These are phyloP conservation scores for Phaeosphaeriaceae sp. DNA, from an alignment of 2,329 filamentous ascomycete genomes.

Conservation along the genomic window DNA sequence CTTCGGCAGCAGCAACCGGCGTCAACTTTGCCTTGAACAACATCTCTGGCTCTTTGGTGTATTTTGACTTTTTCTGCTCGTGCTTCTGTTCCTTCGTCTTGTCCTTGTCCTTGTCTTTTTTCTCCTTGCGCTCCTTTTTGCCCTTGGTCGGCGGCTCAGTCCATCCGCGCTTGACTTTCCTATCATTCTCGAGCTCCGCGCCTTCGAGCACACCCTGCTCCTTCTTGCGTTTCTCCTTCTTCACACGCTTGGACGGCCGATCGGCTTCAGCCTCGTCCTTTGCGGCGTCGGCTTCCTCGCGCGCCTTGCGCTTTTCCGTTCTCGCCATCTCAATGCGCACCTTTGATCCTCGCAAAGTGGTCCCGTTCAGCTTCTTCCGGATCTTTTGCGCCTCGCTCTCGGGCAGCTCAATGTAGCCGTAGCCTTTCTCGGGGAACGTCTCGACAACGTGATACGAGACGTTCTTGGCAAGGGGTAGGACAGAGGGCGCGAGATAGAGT, in stretches of 20 bases:
- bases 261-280: slow-evolving; percentile 51
- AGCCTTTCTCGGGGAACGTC: slow-evolving; percentile 88
- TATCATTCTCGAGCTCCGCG: slow-evolving; percentile 72
- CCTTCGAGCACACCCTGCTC: slow-evolving; percentile 67
- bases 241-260: slow-evolving; percentile 57
- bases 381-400: slow-evolving; percentile 84
- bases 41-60: slow-evolving; percentile 80
- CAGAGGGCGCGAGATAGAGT: slow-evolving; percentile 72
- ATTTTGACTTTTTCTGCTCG: slow-evolving; percentile 73
- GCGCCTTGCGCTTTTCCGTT: slow-evolving; percentile 62
- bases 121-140: slow-evolving; percentile 56
- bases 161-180: slow-evolving; percentile 90
- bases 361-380: slow-evolving; percentile 88
- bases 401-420: slow-evolving; percentile 89
- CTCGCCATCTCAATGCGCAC: slow-evolving; percentile 83
- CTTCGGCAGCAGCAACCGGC: slow-evolving; percentile 46
- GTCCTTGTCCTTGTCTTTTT: slow-evolving; percentile 60
- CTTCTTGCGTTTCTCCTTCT: slow-evolving; percentile 55
- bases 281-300: slow-evolving; percentile 45
- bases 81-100: slow-evolving; percentile 64
- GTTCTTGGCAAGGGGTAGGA: slow-evolving; percentile 72
- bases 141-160: slow-evolving; percentile 67
- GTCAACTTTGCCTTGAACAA: slow-evolving; percentile 82
- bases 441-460: slow-evolving; percentile 87
- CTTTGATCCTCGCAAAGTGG: slow-evolving; percentile 83